phyloP scores from a whole-genome alignment of 2,329 filamentous ascomycete species.

The Epichloe baconii region DNA sequence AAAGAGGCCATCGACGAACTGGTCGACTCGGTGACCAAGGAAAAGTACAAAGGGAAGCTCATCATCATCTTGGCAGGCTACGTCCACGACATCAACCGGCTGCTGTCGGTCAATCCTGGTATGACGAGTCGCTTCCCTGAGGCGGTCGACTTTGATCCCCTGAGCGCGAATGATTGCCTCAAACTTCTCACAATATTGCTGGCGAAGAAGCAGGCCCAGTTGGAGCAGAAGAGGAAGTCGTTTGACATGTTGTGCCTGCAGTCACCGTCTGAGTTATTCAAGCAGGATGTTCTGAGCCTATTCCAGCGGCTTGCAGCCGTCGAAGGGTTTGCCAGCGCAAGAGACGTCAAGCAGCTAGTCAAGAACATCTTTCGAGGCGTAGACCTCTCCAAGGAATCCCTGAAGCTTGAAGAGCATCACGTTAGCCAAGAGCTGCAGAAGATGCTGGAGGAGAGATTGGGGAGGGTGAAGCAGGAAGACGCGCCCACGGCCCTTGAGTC shows the following conservation, averaged over 20 bases:
- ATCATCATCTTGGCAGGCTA: conserved; percentile 60
- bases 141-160: conserved; percentile 38
- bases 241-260: conserved; percentile 16
- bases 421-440: too few relatives aligned
- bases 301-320: conserved; percentile 28
- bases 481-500: too few relatives aligned
- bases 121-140: conserved; percentile 54
- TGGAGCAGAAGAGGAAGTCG: conserved; percentile 8
- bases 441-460: too few relatives aligned
- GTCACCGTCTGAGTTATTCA: conserved; percentile 6
- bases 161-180: conserved; percentile 29
- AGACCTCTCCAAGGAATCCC: neutral
- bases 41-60: conserved; percentile 43
- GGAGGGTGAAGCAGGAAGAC: too few relatives aligned
- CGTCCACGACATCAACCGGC: conserved; percentile 48
- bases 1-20: conserved; percentile 42
- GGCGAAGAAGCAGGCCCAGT: conserved; percentile 11
- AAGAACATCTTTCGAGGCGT: conserved; percentile 32
- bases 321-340: conserved; percentile 47
- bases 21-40: conserved; percentile 39
- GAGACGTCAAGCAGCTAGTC: conserved; percentile 44
- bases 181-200: conserved; percentile 26
- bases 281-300: conserved; percentile 8
- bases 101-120: conserved; percentile 49
- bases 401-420: too few relatives aligned